Conservation (phyloP, 257 asterid genomes). For the Solanum tarijense region DNA sequence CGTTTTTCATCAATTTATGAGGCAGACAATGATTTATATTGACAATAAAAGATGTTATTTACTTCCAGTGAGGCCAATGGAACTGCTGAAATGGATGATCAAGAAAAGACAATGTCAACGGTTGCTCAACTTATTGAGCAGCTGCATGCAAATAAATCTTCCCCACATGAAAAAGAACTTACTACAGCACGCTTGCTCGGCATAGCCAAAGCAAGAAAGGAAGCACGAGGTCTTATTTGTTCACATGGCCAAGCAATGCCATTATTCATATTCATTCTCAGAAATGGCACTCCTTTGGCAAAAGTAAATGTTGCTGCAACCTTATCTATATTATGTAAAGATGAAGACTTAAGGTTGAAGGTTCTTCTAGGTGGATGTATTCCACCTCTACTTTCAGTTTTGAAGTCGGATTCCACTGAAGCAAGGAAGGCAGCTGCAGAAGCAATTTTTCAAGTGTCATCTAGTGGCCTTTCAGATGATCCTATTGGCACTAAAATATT, state of each 20-base stretch:
- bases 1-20: not conserved
- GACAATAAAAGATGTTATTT: not conserved
- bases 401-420: conserved; percentile 58
- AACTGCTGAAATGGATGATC: conserved; percentile 57
- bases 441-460: conserved; percentile 60
- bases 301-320: conserved; percentile 63
- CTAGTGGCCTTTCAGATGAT: conserved; percentile 65
- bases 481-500: conserved; percentile 76
- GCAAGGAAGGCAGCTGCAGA: conserved; percentile 87
- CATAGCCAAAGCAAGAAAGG: conserved; percentile 73
- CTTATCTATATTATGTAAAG: conserved; percentile 57
- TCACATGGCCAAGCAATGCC: conserved; percentile 90
- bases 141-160: conserved; percentile 54
- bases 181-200: conserved; percentile 83
- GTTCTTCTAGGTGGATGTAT: conserved; percentile 89
- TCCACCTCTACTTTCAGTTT: conserved; percentile 70
- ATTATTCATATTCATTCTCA: conserved; percentile 63
- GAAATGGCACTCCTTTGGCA: conserved; percentile 61
- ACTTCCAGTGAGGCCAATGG: conserved; percentile 63
- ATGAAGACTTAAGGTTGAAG: conserved; percentile 67
- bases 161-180: conserved; percentile 72
- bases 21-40: not conserved
- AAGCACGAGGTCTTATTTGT: conserved; percentile 67
- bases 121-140: conserved; percentile 76
- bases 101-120: conserved; percentile 43